Percentiles rank a stretch among this genome's conserved stretches.
phyloP scores from a whole-genome alignment of 2,329 filamentous ascomycete species.

The Hypoxylon sp. region DNA sequence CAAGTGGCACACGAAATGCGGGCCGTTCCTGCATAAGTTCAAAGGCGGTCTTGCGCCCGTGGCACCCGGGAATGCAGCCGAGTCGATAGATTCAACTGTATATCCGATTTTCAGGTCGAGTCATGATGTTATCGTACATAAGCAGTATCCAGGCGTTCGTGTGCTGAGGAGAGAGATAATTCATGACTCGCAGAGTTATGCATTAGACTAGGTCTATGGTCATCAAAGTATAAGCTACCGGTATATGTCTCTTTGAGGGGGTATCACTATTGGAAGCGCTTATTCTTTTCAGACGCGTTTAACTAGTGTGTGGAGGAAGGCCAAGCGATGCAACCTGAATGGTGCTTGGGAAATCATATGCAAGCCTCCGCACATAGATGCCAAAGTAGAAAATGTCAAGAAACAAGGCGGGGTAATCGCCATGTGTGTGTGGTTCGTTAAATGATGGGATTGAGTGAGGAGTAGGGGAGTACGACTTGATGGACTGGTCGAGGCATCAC shows the following conservation, averaged over 20 bases:
- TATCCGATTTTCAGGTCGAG: conserved; percentile 36
- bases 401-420: conserved; percentile 37
- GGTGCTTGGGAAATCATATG: conserved; percentile 24
- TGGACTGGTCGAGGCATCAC: conserved; percentile 40
- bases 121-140: conserved; percentile 41
- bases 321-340: conserved; percentile 20
- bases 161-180: background rate
- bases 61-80: conserved; percentile 36
- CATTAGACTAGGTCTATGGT: conserved; percentile 16
- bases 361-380: conserved; percentile 17
- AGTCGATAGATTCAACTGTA: conserved; percentile 35
- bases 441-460: conserved; percentile 23
- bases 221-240: conserved; percentile 5
- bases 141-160: conserved; percentile 11
- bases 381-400: conserved; percentile 19
- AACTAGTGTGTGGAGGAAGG: conserved; percentile 21
- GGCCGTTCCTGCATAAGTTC: conserved; percentile 46
- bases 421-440: conserved; percentile 28
- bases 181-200: conserved; percentile 23
- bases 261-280: conserved; percentile 25
- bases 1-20: conserved; percentile 43
- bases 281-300: conserved; percentile 34
- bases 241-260: conserved; percentile 11
- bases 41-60: conserved; percentile 19
- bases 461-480: conserved; percentile 19